Evolutionary conservation across 257 asterid genomes (phyloP).

Genomic region (Solanum pinnatisectum): DNA sequence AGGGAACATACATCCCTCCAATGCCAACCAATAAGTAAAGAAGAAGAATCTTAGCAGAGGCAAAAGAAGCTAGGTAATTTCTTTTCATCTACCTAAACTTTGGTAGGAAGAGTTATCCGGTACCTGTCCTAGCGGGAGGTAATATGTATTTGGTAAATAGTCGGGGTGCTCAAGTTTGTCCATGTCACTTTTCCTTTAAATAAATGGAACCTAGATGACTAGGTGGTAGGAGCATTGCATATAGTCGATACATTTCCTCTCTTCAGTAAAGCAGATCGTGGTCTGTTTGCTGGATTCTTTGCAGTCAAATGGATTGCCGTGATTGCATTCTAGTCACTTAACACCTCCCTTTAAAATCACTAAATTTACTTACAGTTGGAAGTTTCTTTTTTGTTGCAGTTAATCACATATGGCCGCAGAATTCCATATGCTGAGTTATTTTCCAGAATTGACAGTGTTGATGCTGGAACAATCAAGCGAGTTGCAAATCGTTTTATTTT

Average conservation of each 20-base stretch:
- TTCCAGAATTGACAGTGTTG: constrained; percentile 89
- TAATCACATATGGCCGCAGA: constrained; percentile 92
- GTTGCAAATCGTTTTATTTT: constrained; percentile 80
- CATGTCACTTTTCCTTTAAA: neutral
- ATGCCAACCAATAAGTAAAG: neutral
- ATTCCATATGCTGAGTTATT: constrained; percentile 83
- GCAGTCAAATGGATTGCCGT: neutral
- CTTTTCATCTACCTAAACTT: neutral
- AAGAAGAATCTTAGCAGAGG: neutral
- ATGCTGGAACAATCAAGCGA: constrained; percentile 74
- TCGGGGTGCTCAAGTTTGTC: neutral
- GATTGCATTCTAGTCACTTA: neutral
- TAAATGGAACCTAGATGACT: neutral
- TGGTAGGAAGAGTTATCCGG: neutral
- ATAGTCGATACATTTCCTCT: neutral
- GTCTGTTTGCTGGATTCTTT: neutral
- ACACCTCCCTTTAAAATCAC: neutral
- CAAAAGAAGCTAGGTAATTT: neutral
- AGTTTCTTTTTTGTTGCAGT: constrained; percentile 30
- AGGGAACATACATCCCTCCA: neutral
- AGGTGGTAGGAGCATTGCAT: neutral
- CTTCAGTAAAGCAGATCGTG: neutral
- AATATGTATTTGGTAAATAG: neutral
- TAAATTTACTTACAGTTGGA: neutral
- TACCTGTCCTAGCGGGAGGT: neutral